Evolutionary conservation across 2,329 filamentous ascomycete genomes (phyloP).

Genomic region (Ceratocystis cacaofunesta): DNA sequence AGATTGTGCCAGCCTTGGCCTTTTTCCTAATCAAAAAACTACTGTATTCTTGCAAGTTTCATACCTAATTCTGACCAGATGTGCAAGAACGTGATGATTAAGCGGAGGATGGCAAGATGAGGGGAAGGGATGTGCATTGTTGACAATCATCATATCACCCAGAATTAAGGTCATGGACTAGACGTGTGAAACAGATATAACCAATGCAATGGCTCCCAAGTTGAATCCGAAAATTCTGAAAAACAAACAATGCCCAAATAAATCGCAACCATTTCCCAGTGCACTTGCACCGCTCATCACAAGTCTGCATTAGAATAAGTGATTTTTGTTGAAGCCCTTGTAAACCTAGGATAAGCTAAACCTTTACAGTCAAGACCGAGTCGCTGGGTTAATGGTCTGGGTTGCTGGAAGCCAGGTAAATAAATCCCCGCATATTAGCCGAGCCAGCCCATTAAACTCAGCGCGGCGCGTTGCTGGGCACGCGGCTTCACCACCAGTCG

Average conservation of each 20-base stretch:
- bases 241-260: too few relatives aligned
- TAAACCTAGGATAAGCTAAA: background rate
- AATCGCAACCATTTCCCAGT: too few relatives aligned
- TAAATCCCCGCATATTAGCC: conserved; percentile 2
- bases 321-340: background rate
- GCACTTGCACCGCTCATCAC: too few relatives aligned
- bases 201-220: too few relatives aligned
- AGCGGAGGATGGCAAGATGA: background rate
- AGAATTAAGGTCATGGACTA: background rate
- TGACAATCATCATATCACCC: background rate
- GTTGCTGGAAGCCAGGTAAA: background rate
- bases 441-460: background rate
- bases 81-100: background rate
- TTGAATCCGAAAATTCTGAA: too few relatives aligned
- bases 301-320: too few relatives aligned
- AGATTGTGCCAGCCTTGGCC: background rate
- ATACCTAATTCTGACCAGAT: background rate
- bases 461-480: background rate
- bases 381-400: background rate
- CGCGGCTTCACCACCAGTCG: background rate
- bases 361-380: background rate
- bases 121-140: background rate
- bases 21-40: background rate
- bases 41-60: background rate
- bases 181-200: too few relatives aligned